These are phyloP conservation scores for Cnidoscolus chayamansa DNA, from an alignment of 441 rosid species.

Conservation along the genomic window DNA sequence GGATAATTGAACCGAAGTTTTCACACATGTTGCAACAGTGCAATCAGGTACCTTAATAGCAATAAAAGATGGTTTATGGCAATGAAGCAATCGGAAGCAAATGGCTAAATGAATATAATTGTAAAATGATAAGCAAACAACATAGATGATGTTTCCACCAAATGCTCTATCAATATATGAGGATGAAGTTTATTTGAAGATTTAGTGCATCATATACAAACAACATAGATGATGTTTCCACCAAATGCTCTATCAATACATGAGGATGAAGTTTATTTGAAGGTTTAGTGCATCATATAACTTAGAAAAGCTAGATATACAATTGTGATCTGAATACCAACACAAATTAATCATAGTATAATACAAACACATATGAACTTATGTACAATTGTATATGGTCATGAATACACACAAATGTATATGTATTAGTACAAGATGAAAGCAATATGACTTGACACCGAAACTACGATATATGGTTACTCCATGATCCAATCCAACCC, in stretches of 20 bases:
- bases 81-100: neutral
- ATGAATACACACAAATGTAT: neutral
- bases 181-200: neutral
- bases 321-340: neutral
- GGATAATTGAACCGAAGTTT: slow-evolving; percentile 4
- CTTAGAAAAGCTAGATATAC: neutral
- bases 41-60: neutral
- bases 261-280: neutral
- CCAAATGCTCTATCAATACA: no score
- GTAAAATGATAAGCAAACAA: neutral
- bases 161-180: no score
- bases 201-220: neutral
- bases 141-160: no score
- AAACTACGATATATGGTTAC: neutral
- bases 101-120: neutral
- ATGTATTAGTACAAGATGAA: neutral
- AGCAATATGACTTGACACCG: neutral
- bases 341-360: neutral
- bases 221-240: no score
- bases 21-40: neutral
- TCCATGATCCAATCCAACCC: neutral
- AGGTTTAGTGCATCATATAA: neutral
- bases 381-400: neutral
- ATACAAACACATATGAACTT: neutral
- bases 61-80: slow-evolving; percentile 6